Conservation (phyloP, 176 grass and related monocot genomes). For the barley (Hordeum vulgare) region DNA sequence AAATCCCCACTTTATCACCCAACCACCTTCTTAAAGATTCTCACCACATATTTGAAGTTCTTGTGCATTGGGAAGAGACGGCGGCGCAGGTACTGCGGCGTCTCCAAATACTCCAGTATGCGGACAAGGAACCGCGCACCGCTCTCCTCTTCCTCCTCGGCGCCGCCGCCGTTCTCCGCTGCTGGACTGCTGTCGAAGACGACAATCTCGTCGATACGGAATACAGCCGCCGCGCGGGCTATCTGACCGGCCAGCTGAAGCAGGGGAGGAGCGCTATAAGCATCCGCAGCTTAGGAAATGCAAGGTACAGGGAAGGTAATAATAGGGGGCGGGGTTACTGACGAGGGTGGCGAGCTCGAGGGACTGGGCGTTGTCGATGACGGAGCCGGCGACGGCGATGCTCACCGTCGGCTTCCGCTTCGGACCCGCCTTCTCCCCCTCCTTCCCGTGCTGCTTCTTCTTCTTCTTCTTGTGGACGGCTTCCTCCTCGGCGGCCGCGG, state of each 20-base stretch:
- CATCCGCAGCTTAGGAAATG: background rate
- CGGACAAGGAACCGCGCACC: conserved; percentile 72
- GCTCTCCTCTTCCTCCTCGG: conserved; percentile 46
- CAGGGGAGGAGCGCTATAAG: background rate
- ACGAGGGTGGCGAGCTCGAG: conserved; percentile 92
- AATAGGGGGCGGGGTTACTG: conserved; percentile 7
- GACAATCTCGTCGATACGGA: conserved; percentile 86
- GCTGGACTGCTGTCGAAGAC: conserved; percentile 58
- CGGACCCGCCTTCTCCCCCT: background rate
- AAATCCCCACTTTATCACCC: background rate
- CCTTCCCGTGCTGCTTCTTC: conserved; percentile 9
- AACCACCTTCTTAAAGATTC: conserved; percentile 19
- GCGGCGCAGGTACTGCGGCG: conserved; percentile 83
- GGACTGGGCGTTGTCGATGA: conserved; percentile 90
- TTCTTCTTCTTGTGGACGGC: conserved; percentile 22
- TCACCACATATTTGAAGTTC: conserved; percentile 93
- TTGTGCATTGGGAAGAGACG: conserved; percentile 89
- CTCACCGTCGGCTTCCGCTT: conserved; percentile 62
- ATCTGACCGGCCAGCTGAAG: conserved; percentile 87
- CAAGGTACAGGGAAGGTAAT: background rate
- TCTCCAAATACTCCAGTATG: conserved; percentile 78
- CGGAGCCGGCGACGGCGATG: conserved; percentile 74
- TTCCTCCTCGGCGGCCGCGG: conserved; percentile 23
- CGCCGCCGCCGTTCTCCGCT: background rate
- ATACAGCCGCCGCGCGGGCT: conserved; percentile 77